Evolutionary conservation across 495 filamentous ascomycete species (phyloP), one percentile per base, ranked within the genome.

Genomic region (Podospora comata): DNA sequence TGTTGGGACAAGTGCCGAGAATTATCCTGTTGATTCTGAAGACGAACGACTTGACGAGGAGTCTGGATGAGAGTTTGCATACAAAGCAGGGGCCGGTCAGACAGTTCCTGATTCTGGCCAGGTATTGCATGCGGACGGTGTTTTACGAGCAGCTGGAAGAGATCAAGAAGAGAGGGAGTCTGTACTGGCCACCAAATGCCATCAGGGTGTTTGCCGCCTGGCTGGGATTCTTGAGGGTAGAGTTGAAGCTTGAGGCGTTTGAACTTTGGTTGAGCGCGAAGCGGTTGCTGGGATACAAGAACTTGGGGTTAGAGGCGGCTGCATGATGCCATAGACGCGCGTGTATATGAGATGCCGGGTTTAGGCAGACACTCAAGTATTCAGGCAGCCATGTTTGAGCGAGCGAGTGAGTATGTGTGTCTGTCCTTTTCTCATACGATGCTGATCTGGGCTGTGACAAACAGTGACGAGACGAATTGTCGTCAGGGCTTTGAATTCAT

Each of bases 1-100:
- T 99, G 72, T 85, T 99, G 9, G 91, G 92, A 34, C 87, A 92
- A 70, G 93, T 99, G 2, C 96, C 96, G 5, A 82, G 92, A 15
- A 90, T 98, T 66, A 96, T 99, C 54, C 85, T 99, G 18, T 82
- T 99, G 5, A 97, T 99, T 71, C 84, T 99, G 64, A 99, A 99
- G 80, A 99, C 96, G 1, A 99, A 99, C 76, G 96, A 99, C 78
- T 81, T 99, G 55, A 99, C 95, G 30, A 88, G 96, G 68, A 94
- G 90, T 69, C 85, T 99, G 32, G 96, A 99, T 72, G 96, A 98
- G 79, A 93, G 89, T 78, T 84, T 99, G 16, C 92, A 97, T 66
- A 98, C 95, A 20, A 85, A 90, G 13, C 89, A 92, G 72, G 96
- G 95, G 0, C 93, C 94, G 2, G 86, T 93, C 70, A 87, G 94